Conservation (phyloP, 176 grass and related monocot species). For the Avena eriantha region DNA sequence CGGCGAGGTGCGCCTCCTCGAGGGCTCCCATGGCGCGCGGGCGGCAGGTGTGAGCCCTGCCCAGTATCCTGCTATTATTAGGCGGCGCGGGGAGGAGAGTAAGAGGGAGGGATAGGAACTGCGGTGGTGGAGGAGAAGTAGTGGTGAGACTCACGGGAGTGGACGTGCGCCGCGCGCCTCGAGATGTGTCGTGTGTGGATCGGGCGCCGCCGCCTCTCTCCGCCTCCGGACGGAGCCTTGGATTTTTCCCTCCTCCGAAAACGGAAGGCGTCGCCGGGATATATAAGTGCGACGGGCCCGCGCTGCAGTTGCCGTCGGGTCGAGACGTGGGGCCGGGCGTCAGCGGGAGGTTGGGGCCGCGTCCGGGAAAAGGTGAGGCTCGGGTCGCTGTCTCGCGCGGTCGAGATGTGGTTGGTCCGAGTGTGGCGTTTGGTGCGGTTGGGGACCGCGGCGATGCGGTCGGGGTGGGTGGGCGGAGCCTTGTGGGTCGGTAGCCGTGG, state of each 20-base stretch:
- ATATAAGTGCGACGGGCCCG: not conserved
- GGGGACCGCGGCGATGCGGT: no score
- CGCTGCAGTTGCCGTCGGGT: not conserved
- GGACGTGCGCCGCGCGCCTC: constrained; percentile 43
- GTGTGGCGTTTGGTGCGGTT: not conserved
- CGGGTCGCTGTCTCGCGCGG: not conserved
- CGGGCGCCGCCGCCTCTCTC: constrained; percentile 32
- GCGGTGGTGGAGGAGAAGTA: constrained; percentile 6
- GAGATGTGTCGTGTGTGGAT: constrained; percentile 58
- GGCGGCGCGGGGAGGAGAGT: constrained; percentile 24
- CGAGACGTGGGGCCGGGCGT: not conserved
- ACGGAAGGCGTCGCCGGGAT: not conserved
- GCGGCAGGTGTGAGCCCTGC: constrained; percentile 14
- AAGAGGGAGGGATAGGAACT: no score
- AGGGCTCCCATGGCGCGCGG: constrained; percentile 66
- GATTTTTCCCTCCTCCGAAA: not conserved
- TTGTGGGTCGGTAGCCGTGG: not conserved
- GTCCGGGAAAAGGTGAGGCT: not conserved
- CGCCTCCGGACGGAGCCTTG: not conserved
- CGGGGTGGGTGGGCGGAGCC: no score
- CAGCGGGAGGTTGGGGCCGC: not conserved
- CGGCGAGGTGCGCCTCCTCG: constrained; percentile 64
- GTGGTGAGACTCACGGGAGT: constrained; percentile 13
- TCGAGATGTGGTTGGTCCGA: not conserved
- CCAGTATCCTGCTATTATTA: constrained; percentile 27